Percentiles rank a stretch among this genome's conserved stretches.
These are phyloP conservation scores for Salicornia ramosissima DNA, from an alignment of 148 eudicot genomes.

Conservation along the genomic window DNA sequence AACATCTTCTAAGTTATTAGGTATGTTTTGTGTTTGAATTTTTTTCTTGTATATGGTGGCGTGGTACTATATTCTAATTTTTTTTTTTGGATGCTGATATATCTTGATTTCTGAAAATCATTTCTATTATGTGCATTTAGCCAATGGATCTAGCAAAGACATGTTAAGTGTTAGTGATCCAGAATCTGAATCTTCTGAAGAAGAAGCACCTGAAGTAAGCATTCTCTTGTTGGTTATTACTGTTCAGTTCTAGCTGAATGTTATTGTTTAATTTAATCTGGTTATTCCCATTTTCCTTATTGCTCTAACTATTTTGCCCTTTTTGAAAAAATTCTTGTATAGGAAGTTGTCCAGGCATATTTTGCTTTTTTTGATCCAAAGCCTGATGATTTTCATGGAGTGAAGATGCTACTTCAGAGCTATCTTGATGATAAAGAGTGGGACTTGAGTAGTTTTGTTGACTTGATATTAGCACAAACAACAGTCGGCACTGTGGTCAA, in stretches of 20 bases:
- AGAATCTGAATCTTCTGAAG: slow-evolving; percentile 51
- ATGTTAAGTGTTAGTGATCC: slow-evolving; percentile 22
- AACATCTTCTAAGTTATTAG: slow-evolving; percentile 27
- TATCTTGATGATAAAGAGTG: slow-evolving; percentile 68
- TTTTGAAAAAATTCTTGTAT: slow-evolving; percentile 12
- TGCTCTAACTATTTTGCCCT: neutral
- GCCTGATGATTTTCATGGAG: slow-evolving; percentile 85
- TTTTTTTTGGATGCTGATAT: neutral
- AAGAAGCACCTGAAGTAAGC: slow-evolving; percentile 57
- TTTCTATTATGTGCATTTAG: slow-evolving; percentile 19
- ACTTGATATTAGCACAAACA: slow-evolving; percentile 76
- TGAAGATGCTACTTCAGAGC: slow-evolving; percentile 63
- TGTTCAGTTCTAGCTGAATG: neutral
- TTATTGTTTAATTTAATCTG: too few species aligned
- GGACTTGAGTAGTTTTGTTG: slow-evolving; percentile 87
- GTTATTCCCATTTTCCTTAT: too few species aligned
- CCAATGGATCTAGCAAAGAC: slow-evolving; percentile 18
- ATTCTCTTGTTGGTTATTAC: neutral
- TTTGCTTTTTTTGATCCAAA: slow-evolving; percentile 98
- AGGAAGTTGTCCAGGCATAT: slow-evolving; percentile 88
- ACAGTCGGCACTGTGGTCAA: slow-evolving; percentile 87
- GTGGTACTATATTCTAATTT: neutral
- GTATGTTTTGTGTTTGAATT: slow-evolving; percentile 22
- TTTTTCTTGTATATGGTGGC: neutral
- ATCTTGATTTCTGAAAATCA: neutral